Evolutionary conservation across 176 grass and related monocot species (phyloP).

Genomic region (Themeda triandra): DNA sequence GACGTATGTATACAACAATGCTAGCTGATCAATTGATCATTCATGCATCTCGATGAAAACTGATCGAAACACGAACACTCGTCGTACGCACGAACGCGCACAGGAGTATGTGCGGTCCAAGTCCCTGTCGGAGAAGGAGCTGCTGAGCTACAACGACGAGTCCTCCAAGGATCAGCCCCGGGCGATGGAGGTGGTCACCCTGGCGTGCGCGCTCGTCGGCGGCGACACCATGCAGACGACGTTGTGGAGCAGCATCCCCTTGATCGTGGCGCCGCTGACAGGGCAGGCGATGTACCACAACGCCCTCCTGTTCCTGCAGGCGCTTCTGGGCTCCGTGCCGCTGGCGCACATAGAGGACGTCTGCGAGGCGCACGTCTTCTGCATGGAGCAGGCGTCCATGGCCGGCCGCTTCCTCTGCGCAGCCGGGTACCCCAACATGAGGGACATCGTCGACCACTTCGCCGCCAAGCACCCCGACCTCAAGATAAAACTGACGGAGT

Average conservation of each 20-base stretch:
- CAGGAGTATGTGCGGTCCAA: slow-evolving; percentile 57
- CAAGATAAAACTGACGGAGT: slow-evolving; percentile 47
- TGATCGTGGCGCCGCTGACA: slow-evolving; percentile 44
- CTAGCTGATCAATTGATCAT: no score
- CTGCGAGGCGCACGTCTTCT: slow-evolving; percentile 66
- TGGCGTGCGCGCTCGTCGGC: slow-evolving; percentile 38
- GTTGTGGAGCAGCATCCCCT: background rate
- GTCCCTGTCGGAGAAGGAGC: slow-evolving; percentile 50
- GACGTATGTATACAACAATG: slow-evolving; percentile 25
- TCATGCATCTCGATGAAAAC: no score
- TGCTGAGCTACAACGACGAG: slow-evolving; percentile 42
- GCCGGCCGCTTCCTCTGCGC: slow-evolving; percentile 61
- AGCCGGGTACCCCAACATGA: slow-evolving; percentile 34
- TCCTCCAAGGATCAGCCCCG: background rate
- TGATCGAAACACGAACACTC: no score
- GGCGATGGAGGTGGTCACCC: slow-evolving; percentile 5
- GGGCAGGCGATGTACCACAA: slow-evolving; percentile 2
- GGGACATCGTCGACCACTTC: slow-evolving; percentile 34
- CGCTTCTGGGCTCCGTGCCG: slow-evolving; percentile 53
- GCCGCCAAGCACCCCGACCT: slow-evolving; percentile 27
- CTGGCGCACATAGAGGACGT: slow-evolving; percentile 59
- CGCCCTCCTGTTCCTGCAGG: slow-evolving; percentile 46
- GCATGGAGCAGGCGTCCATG: slow-evolving; percentile 53
- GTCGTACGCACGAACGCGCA: background rate
- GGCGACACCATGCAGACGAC: slow-evolving; percentile 50